Base-by-base conservation (phyloP, 805 yeast species). In the Myxozyma melibiosi region DNA sequence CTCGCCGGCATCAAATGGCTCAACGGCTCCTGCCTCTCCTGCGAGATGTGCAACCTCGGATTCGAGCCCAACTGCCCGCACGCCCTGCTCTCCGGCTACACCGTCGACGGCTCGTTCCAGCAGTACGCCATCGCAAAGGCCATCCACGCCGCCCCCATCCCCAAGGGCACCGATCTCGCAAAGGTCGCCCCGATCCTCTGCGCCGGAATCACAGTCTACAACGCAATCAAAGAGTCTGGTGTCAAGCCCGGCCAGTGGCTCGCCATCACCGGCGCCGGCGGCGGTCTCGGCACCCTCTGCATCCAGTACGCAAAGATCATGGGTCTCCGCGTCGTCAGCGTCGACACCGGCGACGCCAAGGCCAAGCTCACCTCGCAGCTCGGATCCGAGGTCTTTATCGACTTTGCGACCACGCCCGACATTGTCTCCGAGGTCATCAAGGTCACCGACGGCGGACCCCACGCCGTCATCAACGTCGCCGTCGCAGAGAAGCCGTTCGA, bases 161-260 rank as follows among this genome's bases (percentile, higher is more conserved):
- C 95, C 58, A 68, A 79, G 67, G 86, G 84, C 57, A 76, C 87
- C 40, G 91, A 89, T 70, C 80, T 88, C 67, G 90, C 92, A 53
- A 78, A 76, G 63, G 80, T 83, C 61, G 84, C 96, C 9, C 96
- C 96, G 67, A 83, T 88, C 70, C 80, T 89, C 69, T 88, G 96
- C 77, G 96, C 96, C 35, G 96, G 96, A 74, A 84, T 88, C 73
- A 88, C 96, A 39, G 95, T 87, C 57, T 88, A 88, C 84, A 88
- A 88, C 79, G 96, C 95, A 43, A 78, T 88, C 71, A 88, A 88
- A 80, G 85, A 88, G 42, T 88, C 95, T 53, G 81, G 80, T 56
- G 76, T 85, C 68, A 71, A 65, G 58, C 82, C 90, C 58, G 90
- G 90, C 66, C 80, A 86, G 67, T 85, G 88, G 88, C 85, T 85